Evolutionary conservation across 768 basidiomycete species (phyloP).

Genomic region (Macrolepiota albuminosa): DNA sequence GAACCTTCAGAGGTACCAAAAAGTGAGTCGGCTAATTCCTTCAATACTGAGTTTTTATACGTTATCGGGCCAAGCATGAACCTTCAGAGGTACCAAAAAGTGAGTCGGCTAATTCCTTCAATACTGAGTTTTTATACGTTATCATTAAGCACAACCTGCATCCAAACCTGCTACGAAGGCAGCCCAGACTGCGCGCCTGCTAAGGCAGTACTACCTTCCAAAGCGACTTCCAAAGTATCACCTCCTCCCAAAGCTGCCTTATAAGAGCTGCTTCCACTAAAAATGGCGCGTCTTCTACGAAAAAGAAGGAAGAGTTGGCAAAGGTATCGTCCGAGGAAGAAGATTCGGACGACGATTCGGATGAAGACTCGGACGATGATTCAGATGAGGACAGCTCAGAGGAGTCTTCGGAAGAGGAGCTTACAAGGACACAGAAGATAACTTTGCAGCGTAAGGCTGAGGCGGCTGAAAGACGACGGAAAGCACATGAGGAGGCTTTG

Average conservation of each 20-base stretch:
- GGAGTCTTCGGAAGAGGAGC: conserved; percentile 51
- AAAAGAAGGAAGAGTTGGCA: conserved; percentile 23
- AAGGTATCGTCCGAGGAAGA: conserved; percentile 17
- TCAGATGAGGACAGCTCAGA: conserved; percentile 46
- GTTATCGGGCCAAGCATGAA: conserved; percentile 20
- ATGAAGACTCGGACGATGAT: conserved; percentile 39
- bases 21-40: neutral
- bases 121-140: neutral
- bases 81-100: conserved; percentile 11
- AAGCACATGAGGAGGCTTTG: conserved; percentile 80
- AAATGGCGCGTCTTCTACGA: conserved; percentile 11
- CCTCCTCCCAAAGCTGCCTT: neutral
- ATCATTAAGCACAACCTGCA: conserved; percentile 7
- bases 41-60: neutral
- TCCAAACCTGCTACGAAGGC: conserved; percentile 20
- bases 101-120: neutral
- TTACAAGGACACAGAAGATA: conserved; percentile 63
- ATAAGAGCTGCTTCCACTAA: conserved; percentile 18
- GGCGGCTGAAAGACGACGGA: conserved; percentile 74
- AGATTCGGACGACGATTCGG: conserved; percentile 17
- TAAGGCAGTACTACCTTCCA: neutral
- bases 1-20: conserved; percentile 10
- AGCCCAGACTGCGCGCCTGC: conserved; percentile 10
- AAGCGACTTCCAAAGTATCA: neutral
- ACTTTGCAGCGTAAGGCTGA: conserved; percentile 74